phyloP scores from a whole-genome alignment of 805 yeast species.

The Yarrowia divulgata region DNA sequence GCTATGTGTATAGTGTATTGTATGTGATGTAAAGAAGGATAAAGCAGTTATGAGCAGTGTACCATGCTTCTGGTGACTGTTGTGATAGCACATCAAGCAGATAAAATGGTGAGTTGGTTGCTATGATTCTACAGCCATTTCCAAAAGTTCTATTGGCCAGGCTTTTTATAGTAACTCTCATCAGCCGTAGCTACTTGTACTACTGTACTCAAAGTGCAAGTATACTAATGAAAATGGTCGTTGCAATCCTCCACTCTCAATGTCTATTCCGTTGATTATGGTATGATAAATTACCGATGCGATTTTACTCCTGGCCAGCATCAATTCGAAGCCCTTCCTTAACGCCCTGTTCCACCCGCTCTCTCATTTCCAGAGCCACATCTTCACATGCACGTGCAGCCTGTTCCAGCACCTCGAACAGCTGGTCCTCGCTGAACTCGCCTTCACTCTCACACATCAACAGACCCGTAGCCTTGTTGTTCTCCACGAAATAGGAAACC shows the following conservation, averaged over 20 bases:
- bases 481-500: constrained; percentile 63
- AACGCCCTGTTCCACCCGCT: constrained; percentile 58
- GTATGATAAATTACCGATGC: constrained; percentile 13
- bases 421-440: constrained; percentile 62
- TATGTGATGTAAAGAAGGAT: too few species aligned
- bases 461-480: constrained; percentile 61
- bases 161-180: too few species aligned
- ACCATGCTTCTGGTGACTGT: too few species aligned
- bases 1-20: not conserved
- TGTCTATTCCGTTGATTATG: not conserved
- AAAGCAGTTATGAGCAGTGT: too few species aligned
- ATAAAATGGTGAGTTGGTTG: too few species aligned
- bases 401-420: constrained; percentile 60
- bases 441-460: constrained; percentile 80
- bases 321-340: constrained; percentile 42
- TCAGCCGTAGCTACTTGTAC: too few species aligned
- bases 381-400: constrained; percentile 59
- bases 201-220: too few species aligned
- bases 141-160: too few species aligned
- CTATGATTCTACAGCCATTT: too few species aligned
- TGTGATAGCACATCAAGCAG: too few species aligned
- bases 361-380: constrained; percentile 58
- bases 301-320: constrained; percentile 12
- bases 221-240: too few species aligned
- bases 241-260: too few species aligned